Conservation (phyloP, 2,329 filamentous ascomycete species). For the Celoporthe dispersa region DNA sequence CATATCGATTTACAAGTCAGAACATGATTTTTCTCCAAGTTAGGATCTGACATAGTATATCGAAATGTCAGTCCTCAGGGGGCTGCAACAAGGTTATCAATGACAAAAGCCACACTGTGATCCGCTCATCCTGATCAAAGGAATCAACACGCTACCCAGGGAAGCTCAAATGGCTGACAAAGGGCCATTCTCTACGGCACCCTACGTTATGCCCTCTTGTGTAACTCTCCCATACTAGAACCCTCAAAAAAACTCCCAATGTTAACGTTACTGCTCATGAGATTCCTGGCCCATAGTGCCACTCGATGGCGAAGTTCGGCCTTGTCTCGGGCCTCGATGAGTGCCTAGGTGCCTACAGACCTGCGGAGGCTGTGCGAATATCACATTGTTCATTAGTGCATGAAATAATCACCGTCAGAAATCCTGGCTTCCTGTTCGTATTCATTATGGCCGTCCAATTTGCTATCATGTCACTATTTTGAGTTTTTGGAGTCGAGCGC, state of each 20-base stretch:
- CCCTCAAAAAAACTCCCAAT: neutral
- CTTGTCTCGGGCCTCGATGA: neutral
- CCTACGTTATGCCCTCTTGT: neutral
- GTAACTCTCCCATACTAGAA: neutral
- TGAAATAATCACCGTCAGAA: neutral
- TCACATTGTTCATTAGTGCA: neutral
- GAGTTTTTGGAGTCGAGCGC: neutral
- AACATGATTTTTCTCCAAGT: neutral
- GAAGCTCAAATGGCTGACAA: neutral
- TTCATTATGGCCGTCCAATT: neutral
- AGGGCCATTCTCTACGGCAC: neutral
- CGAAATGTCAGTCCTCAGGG: neutral
- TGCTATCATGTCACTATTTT: neutral
- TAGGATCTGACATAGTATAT: neutral
- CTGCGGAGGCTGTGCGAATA: neutral
- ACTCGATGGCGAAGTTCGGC: neutral
- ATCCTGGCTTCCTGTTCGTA: neutral
- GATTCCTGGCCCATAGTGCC: neutral
- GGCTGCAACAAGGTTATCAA: neutral
- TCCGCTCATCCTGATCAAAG: neutral
- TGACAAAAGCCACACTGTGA: neutral
- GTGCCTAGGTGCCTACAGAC: neutral
- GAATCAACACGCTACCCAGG: neutral
- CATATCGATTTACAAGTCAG: neutral
- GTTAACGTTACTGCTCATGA: neutral